Base-by-base conservation (phyloP, 2,329 filamentous ascomycete species). In the Monosporascus sp. region DNA sequence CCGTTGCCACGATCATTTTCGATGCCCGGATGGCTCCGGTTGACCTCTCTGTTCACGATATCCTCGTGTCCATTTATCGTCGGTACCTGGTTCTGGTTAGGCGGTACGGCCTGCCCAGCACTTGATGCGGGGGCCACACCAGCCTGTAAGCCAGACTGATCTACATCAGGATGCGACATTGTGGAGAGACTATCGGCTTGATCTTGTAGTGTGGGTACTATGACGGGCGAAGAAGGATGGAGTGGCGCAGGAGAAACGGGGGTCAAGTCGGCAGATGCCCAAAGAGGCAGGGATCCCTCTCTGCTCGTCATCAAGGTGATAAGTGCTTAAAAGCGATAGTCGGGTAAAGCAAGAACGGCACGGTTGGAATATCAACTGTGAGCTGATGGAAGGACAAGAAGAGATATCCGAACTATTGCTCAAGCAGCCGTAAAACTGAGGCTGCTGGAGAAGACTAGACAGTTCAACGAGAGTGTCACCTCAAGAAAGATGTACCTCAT, bases 261-360 rank as follows among this genome's bases (percentile, higher is more conserved):
- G 47, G 73, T 79, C 53, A 82, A 69, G 66, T 76, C 72, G 69
- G 78, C 78, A 60, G 77, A 73, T 61, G 78, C 78, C 73, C 78
- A 72, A 58, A 79, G 63, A 63, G 76, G 70, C 47, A 75, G 74
- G 54, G 75, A 68, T 55, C 65, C 68, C 56, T 74, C 72, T 55
- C 65, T 68, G 56, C 74, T 72, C 64, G 71, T 71, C 77, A 80
- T 80, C 66, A 73, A 72, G 60, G 27, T 18, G 49, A 51, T 43
- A 56, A 50, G 15, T 38, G 25, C n/a, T 49, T 45, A 37, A 54
- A 18, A 37, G 49, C n/a, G 49, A 41, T 47, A 37, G n/a, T 20
- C 45, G 37, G 17, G 44, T 25, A 15, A 41, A 17, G 7, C 17
- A 47, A 27, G 25, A 37, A 22, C 9, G 45, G 9, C 11, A 11